Evolutionary conservation across 305 asterid genomes (phyloP).

Genomic region (Withania somnifera): DNA sequence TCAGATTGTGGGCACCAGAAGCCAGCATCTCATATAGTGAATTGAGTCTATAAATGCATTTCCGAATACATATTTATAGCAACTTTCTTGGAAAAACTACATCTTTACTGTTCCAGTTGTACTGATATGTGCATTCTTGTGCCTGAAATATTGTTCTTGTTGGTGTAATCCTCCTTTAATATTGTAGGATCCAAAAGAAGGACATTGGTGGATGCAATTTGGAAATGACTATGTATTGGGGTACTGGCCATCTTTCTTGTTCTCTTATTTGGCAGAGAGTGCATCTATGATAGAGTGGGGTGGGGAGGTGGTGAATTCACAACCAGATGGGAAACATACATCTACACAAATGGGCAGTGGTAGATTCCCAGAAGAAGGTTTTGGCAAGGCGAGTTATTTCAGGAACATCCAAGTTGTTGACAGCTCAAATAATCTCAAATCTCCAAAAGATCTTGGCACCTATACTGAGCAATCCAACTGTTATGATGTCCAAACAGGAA

Average conservation of each 20-base stretch:
- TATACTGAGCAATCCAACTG: slow-evolving; percentile 71
- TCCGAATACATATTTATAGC: background rate
- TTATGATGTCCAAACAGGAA: slow-evolving; percentile 58
- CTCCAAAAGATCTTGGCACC: slow-evolving; percentile 55
- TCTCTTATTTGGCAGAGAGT: slow-evolving; percentile 59
- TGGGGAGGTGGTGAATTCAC: slow-evolving; percentile 73
- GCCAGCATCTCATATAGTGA: slow-evolving; percentile 1
- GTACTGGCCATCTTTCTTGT: slow-evolving; percentile 79
- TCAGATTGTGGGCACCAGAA: slow-evolving; percentile 4
- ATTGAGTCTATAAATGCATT: slow-evolving; percentile 2
- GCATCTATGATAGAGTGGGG: slow-evolving; percentile 84
- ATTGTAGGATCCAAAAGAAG: slow-evolving; percentile 65
- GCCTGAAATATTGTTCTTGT: background rate
- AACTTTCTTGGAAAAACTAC: background rate
- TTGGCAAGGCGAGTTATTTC: slow-evolving; percentile 75
- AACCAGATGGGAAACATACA: slow-evolving; percentile 63
- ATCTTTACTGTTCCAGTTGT: background rate
- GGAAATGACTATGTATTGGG: slow-evolving; percentile 63
- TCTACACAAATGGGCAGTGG: slow-evolving; percentile 87
- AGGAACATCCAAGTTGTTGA: slow-evolving; percentile 77
- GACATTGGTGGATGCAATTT: slow-evolving; percentile 91
- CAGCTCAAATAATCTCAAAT: slow-evolving; percentile 60
- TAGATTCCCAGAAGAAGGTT: slow-evolving; percentile 73
- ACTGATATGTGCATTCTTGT: background rate
- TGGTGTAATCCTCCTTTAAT: background rate